Evolutionary conservation across 148 eudicot genomes (phyloP), one percentile per base, ranked within the genome.

Genomic region (Vaccinium corymbosum): DNA sequence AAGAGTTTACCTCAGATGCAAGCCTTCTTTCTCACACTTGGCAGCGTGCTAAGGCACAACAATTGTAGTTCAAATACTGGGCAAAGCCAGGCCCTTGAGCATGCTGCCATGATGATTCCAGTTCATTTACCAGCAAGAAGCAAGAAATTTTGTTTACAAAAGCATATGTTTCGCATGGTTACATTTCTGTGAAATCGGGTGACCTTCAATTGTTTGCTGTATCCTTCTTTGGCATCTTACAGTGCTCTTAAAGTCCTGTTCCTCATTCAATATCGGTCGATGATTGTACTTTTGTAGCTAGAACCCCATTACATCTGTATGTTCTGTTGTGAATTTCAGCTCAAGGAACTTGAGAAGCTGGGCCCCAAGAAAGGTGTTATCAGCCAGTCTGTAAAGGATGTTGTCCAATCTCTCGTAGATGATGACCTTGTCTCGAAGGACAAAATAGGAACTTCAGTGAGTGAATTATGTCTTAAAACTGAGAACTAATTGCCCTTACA

Each of bases 311-410:
- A 75, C 64, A n/a, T 80, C 35, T 84, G 22, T 42, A 82, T 70
- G 57, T 17, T 83, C 74, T 22, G 46, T 83, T 25, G 75, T 61
- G 73, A 27, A 46, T 87, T 86, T 78, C 89, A 97, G 99, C 98
- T 94, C 50, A 97, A 97, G 91, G 99, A 94, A 90, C 99, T 97
- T 84, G 99, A 97, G 91, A 97, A 94, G 93, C 64, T 87, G 88
- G 99, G 99, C 61, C 98, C 99, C 22, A 97, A 93, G 88, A 97
- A 96, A 90, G 99, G 98, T 85, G 99, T 97, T 35, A 97, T 97
- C 87, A 90, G 88, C 83, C 99, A 97, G 76, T 94, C 99, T 76
- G 99, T 97, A 78, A 97, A 96, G 87, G 99, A 97, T 92, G 98
- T 97, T 76, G 52, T 94, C 84, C 99, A 97, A 83, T 92, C 92